These are phyloP conservation scores for Marasmius fiardii DNA, from an alignment of 1,284 basidiomycete species.

Conservation along the genomic window DNA sequence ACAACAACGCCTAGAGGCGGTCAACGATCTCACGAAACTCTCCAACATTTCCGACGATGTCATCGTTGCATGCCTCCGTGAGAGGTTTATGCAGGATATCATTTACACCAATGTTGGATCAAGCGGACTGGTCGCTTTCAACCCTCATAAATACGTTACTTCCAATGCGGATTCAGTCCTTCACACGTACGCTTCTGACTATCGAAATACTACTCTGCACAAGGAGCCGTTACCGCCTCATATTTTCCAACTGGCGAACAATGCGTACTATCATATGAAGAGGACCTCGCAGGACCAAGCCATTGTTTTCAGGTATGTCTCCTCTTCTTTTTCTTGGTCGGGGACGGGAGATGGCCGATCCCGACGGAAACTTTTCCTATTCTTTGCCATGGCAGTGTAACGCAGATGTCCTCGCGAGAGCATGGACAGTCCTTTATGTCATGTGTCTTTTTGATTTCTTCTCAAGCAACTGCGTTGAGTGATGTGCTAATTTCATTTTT, in stretches of 20 bases:
- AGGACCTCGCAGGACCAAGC: constrained; percentile 93
- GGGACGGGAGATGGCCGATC: neutral
- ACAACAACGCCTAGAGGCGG: constrained; percentile 65
- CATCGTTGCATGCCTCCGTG: constrained; percentile 79
- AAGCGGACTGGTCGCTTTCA: constrained; percentile 75
- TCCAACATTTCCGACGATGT: constrained; percentile 69
- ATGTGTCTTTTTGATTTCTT: no score
- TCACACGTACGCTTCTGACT: constrained; percentile 80
- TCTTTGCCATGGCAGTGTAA: no score
- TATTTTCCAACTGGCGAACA: constrained; percentile 87
- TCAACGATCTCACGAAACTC: constrained; percentile 61
- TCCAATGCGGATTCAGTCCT: constrained; percentile 80
- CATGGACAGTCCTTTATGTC: no score
- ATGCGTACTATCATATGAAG: constrained; percentile 96
- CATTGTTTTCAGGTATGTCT: constrained; percentile 75
- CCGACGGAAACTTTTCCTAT: neutral
- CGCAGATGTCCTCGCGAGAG: no score
- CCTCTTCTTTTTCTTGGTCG: neutral
- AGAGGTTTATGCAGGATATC: constrained; percentile 81
- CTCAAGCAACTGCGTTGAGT: no score
- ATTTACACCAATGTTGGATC: constrained; percentile 80
- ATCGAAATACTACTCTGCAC: constrained; percentile 58
- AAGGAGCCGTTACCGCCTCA: constrained; percentile 65
- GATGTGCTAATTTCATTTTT: constrained; percentile 1
- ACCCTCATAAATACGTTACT: constrained; percentile 84